Base-by-base conservation (phyloP, 306 rosid species). In the Glycine soja region DNA sequence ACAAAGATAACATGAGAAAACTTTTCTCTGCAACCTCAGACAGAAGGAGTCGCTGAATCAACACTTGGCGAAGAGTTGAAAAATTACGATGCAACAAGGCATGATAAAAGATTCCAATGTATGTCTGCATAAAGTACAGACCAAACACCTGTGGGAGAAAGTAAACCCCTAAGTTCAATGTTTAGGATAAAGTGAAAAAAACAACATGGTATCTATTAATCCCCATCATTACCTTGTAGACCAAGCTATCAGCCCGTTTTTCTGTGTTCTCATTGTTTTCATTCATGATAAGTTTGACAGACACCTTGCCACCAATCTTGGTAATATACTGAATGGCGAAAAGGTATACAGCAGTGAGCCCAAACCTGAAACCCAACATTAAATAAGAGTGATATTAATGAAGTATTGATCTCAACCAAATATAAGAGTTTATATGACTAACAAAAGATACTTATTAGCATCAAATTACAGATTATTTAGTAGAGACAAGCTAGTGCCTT, bases 41-140 rank as follows among this genome's bases (percentile, higher is more conserved):
- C 82, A 95, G 83, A 80, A 95, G 97, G 48, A 95, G 99, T 77
- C 99, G 91, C 82, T 91, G 98, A 85, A 91, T 83, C 87, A 95
- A 84, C 74, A 93, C 93, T 90, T 87, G 87, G 63, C 98, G 98
- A 65, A 95, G 99, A 57, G 99, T 93, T 63, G 73, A 46, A 81
- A 95, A 91, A 83, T 92, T 93, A 32, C 99, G 97, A 78, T 95
- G 97, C 88, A 95, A 77, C 72, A 93, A 87, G 70, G 98, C 99
- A 64, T 95, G 98, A 84, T 95, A 93, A 91, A 95, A 95, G 76
- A 95, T 86, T 75, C 99, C 99, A 80, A 95, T 95, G 79, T 95
- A 95, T 34, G 99, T 88, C 84, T 95, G 99, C 99, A 95, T 95
- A 67, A 95, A 95, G 85, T 91, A 95, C 52, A 95, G 93, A 77